These are phyloP conservation scores for Aureobasidium sp. DNA, from an alignment of 2,329 filamentous ascomycete species.

Conservation along the genomic window DNA sequence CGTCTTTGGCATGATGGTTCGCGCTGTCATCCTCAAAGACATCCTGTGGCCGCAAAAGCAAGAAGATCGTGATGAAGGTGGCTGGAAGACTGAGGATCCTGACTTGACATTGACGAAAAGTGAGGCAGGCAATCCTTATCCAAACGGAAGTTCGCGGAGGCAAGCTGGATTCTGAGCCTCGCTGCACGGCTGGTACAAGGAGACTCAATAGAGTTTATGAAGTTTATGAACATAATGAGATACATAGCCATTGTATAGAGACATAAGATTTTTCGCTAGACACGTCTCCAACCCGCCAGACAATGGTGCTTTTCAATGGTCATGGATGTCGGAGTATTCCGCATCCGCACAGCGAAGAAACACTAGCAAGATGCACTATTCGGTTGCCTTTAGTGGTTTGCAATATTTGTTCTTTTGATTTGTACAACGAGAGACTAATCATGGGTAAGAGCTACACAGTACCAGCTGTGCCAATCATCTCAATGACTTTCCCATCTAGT, in stretches of 20 bases:
- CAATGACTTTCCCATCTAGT: neutral
- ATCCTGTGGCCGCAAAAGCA: constrained; percentile 73
- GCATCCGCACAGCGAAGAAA: too few relatives aligned
- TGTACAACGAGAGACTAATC: too few relatives aligned
- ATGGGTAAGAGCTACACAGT: neutral
- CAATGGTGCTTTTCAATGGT: too few relatives aligned
- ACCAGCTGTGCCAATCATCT: neutral
- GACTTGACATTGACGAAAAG: neutral
- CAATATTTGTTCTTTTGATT: too few relatives aligned
- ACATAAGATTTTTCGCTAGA: too few relatives aligned
- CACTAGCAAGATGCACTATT: too few relatives aligned
- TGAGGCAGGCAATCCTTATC: neutral
- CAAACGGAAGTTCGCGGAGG: neutral
- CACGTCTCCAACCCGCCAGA: too few relatives aligned
- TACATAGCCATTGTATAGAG: neutral
- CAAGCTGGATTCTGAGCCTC: neutral
- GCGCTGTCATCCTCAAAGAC: constrained; percentile 57
- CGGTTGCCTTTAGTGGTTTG: too few relatives aligned
- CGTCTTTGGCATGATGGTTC: constrained; percentile 63
- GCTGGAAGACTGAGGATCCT: constrained; percentile 35
- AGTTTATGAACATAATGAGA: neutral
- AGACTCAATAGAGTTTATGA: neutral
- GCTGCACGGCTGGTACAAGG: neutral
- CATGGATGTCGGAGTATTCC: too few relatives aligned
- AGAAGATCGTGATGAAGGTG: constrained; percentile 56